These are phyloP conservation scores for Tuber calosporum DNA, from an alignment of 495 filamentous ascomycete genomes.

Conservation along the genomic window DNA sequence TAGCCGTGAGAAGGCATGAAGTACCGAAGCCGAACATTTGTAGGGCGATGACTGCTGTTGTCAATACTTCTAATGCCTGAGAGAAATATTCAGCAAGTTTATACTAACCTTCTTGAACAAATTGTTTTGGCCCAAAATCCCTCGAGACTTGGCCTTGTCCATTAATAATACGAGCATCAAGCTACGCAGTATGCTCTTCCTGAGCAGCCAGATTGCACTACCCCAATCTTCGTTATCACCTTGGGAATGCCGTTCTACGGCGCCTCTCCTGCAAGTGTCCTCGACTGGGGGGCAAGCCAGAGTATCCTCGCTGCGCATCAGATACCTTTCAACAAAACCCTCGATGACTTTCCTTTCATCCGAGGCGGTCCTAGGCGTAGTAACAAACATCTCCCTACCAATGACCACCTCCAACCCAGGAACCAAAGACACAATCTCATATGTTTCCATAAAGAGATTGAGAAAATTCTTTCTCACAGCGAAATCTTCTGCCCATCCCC, in stretches of 20 bases:
- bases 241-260: slow-evolving; percentile 15
- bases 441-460: slow-evolving; percentile 53
- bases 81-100: slow-evolving; percentile 48
- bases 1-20: slow-evolving; percentile 50
- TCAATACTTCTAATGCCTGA: slow-evolving; percentile 40
- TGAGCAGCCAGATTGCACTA: slow-evolving; percentile 47
- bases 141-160: slow-evolving; percentile 49
- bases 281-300: slow-evolving; percentile 36
- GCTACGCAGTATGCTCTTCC: slow-evolving; percentile 54
- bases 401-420: slow-evolving; percentile 56
- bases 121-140: slow-evolving; percentile 38
- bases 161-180: slow-evolving; percentile 57
- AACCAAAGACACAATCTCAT: slow-evolving; percentile 49
- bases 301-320: slow-evolving; percentile 56
- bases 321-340: slow-evolving; percentile 52
- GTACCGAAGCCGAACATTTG: slow-evolving; percentile 53
- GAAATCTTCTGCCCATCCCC: slow-evolving; percentile 53
- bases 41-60: slow-evolving; percentile 35
- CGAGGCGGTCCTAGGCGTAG: slow-evolving; percentile 34
- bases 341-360: slow-evolving; percentile 47
- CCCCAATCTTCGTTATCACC: slow-evolving; percentile 44
- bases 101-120: slow-evolving; percentile 40
- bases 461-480: slow-evolving; percentile 55
- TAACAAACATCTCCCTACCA: slow-evolving; percentile 49
- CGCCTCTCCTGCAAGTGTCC: slow-evolving; percentile 23